A percentile compares a stretch with the other conserved stretches of the same genome.
phyloP scores from a whole-genome alignment of 768 basidiomycete genomes.

The Psilocybe azurescens region DNA sequence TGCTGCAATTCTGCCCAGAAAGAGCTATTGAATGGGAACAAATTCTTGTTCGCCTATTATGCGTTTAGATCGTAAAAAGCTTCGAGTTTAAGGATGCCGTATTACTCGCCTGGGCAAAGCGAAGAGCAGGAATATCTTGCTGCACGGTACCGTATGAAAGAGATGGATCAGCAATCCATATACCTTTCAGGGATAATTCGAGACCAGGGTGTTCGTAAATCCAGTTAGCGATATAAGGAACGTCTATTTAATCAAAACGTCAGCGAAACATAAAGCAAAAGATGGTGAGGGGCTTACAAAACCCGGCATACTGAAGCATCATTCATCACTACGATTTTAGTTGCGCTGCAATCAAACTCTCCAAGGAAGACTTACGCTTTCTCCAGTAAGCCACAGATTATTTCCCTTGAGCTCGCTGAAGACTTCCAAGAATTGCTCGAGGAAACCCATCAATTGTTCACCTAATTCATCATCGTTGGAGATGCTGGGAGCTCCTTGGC shows the following conservation, averaged over 20 bases:
- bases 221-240: conserved; percentile 69
- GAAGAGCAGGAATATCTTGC: conserved; percentile 67
- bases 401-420: conserved; percentile 72
- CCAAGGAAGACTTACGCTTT: conserved; percentile 55
- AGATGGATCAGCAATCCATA: conserved; percentile 64
- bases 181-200: conserved; percentile 56
- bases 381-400: conserved; percentile 66
- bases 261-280: too few species aligned
- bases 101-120: conserved; percentile 49
- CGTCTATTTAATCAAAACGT: conserved; percentile 25
- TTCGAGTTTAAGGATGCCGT: background rate
- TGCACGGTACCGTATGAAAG: conserved; percentile 58
- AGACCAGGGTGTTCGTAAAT: conserved; percentile 71
- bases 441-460: conserved; percentile 52
- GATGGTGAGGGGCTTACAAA: conserved; percentile 46
- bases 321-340: background rate
- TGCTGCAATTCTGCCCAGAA: conserved; percentile 59
- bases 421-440: conserved; percentile 69
- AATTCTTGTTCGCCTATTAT: conserved; percentile 54
- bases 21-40: conserved; percentile 63
- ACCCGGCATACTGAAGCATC: conserved; percentile 65
- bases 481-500: conserved; percentile 66
- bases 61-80: background rate
- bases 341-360: background rate
- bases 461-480: conserved; percentile 66